Percentiles rank a stretch among this genome's conserved stretches.
Evolutionary conservation across 257 asterid genomes (phyloP).

Genomic region (Vinca minor): DNA sequence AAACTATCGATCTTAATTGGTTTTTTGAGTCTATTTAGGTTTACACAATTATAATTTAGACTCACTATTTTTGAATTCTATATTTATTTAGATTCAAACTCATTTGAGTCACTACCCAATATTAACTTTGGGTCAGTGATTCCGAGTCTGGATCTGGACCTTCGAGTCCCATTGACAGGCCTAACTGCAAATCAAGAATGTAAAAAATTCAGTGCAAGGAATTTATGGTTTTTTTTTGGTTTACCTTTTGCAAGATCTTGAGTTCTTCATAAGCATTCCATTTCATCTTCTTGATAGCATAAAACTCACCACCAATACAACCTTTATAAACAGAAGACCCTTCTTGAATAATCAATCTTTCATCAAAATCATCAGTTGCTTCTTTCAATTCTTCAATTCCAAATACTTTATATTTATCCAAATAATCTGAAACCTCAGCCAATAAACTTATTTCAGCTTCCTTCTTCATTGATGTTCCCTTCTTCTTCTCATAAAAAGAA

Average conservation of each 20-base stretch:
- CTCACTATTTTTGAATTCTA: too few relatives aligned
- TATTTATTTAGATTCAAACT: too few relatives aligned
- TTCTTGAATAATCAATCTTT: slow-evolving; percentile 56
- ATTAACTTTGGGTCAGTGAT: too few relatives aligned
- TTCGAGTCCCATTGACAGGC: too few relatives aligned
- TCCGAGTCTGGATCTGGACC: too few relatives aligned
- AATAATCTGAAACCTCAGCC: slow-evolving; percentile 85
- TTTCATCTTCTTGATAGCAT: slow-evolving; percentile 92
- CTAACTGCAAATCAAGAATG: too few relatives aligned
- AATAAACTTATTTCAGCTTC: slow-evolving; percentile 55
- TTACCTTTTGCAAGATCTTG: slow-evolving; percentile 93
- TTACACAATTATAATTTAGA: too few relatives aligned
- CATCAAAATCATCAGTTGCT: slow-evolving; percentile 76
- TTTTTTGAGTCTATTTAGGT: too few relatives aligned
- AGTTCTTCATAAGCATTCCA: slow-evolving; percentile 98
- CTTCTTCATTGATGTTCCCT: slow-evolving; percentile 21
- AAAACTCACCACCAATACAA: slow-evolving; percentile 51
- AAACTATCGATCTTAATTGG: too few relatives aligned
- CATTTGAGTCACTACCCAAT: too few relatives aligned
- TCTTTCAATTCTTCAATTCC: slow-evolving; percentile 52
- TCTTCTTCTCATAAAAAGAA: slow-evolving; percentile 14
- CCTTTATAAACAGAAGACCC: slow-evolving; percentile 82
- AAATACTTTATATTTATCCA: slow-evolving; percentile 86
- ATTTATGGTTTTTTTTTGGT: not conserved
- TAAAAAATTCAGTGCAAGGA: not conserved